Evolutionary conservation across 2,329 filamentous ascomycete species (phyloP).

Genomic region (Epicoccum sorghinum): DNA sequence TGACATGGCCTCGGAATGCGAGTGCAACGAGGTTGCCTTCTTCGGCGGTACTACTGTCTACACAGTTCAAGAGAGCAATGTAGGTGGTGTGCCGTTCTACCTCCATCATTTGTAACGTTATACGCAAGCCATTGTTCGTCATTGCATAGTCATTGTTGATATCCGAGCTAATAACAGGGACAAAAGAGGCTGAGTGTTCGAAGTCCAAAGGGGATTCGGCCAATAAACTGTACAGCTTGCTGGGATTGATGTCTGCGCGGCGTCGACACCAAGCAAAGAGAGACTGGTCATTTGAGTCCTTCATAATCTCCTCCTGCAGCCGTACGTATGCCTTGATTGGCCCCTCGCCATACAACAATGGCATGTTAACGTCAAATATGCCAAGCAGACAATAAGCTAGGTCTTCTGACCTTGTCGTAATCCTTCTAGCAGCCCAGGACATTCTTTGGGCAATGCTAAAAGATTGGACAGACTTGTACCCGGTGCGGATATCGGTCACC

Average conservation of each 20-base stretch:
- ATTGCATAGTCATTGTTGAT: too few relatives aligned
- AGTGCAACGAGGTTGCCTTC: too few relatives aligned
- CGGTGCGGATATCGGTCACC: too few relatives aligned
- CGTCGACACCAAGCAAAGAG: background rate
- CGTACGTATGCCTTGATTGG: constrained; percentile 2
- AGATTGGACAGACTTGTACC: background rate
- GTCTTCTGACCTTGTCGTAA: background rate
- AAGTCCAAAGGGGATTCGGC: background rate
- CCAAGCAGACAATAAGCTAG: constrained; percentile 9
- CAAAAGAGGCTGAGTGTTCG: background rate
- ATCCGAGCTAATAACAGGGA: background rate
- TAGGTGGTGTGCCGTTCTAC: too few relatives aligned
- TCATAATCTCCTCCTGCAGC: background rate
- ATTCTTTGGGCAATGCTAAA: background rate
- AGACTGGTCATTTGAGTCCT: background rate
- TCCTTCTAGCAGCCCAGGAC: background rate
- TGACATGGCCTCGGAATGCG: too few relatives aligned
- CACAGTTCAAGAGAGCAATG: too few relatives aligned
- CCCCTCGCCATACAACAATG: constrained; percentile 6
- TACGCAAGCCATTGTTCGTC: too few relatives aligned
- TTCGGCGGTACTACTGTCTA: too few relatives aligned
- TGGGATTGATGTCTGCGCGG: background rate
- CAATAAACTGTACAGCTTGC: background rate
- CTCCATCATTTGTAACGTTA: too few relatives aligned
- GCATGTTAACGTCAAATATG: constrained; percentile 20